Conservation (phyloP, 2,329 filamentous ascomycete genomes). For the Nigrospora osmanthi region DNA sequence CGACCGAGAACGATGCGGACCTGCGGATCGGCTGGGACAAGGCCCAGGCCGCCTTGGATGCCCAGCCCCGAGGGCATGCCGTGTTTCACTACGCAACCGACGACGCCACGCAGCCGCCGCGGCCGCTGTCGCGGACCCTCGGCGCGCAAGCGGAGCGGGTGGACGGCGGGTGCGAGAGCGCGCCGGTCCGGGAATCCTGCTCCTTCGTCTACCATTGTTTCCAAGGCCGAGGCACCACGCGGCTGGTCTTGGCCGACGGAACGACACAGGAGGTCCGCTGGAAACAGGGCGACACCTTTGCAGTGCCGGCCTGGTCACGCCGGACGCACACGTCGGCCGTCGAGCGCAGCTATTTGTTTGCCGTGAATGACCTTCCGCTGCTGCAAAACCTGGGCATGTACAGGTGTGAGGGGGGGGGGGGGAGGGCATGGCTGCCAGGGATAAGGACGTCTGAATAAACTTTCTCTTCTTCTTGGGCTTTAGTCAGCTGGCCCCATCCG, state of each 20-base stretch:
- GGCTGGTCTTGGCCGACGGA: neutral
- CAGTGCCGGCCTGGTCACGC: slow-evolving; percentile 3
- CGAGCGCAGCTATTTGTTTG: slow-evolving; percentile 1
- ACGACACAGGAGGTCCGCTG: neutral
- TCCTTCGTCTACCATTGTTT: slow-evolving; percentile 3
- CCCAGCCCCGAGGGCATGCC: neutral
- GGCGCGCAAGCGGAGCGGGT: slow-evolving; percentile 2
- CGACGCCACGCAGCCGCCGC: neutral
- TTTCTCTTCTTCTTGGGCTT: too few relatives aligned
- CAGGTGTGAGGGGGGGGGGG: neutral
- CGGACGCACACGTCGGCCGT: neutral
- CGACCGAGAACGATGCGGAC: neutral
- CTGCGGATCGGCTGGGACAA: neutral
- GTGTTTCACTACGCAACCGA: slow-evolving; percentile 1
- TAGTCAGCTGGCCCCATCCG: too few relatives aligned
- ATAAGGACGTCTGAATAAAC: too few relatives aligned
- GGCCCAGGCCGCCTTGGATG: neutral
- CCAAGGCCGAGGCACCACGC: neutral
- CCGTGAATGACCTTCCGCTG: slow-evolving; percentile 1
- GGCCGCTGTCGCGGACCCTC: slow-evolving; percentile 1
- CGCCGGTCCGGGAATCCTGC: neutral
- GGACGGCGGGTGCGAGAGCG: neutral
- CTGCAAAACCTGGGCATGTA: slow-evolving; percentile 1
- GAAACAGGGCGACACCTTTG: slow-evolving; percentile 1
- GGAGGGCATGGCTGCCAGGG: too few relatives aligned